Conservation (phyloP, 768 basidiomycete genomes). For the Leccinum ochraceum region DNA sequence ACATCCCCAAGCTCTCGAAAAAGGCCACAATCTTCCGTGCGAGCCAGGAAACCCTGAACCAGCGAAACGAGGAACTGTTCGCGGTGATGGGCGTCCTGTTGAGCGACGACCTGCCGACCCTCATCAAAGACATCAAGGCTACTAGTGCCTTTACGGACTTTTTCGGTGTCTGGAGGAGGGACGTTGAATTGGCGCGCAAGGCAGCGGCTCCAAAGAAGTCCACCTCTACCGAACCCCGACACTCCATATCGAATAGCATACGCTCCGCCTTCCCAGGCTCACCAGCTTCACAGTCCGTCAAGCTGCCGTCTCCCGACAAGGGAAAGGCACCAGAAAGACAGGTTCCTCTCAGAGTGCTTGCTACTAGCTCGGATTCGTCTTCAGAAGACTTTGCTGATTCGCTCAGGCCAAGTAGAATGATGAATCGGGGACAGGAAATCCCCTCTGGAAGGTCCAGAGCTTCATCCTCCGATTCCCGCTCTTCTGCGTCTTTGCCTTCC, state of each 20-base stretch:
- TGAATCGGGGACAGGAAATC: conserved; percentile 5
- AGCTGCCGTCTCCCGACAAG: conserved; percentile 8
- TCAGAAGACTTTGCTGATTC: conserved; percentile 21
- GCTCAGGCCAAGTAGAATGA: conserved; percentile 8
- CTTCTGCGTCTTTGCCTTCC: conserved; percentile 29
- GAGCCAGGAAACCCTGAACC: conserved; percentile 63
- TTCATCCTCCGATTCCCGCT: conserved; percentile 25
- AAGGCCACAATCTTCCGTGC: conserved; percentile 73
- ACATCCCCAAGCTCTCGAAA: conserved; percentile 68
- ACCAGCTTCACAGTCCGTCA: conserved; percentile 11
- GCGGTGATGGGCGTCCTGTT: conserved; percentile 62
- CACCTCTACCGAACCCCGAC: conserved; percentile 33
- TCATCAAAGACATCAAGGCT: conserved; percentile 65
- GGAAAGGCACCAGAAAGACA: conserved; percentile 16
- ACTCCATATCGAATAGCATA: conserved; percentile 53
- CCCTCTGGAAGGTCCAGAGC: conserved; percentile 21
- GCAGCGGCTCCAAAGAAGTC: conserved; percentile 18
- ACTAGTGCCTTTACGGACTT: conserved; percentile 66
- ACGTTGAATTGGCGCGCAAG: conserved; percentile 60
- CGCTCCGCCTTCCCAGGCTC: conserved; percentile 57
- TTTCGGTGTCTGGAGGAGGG: conserved; percentile 76
- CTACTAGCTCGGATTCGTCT: conserved; percentile 27
- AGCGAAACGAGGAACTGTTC: conserved; percentile 60
- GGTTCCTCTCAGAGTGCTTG: not conserved
- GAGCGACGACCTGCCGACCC: conserved; percentile 57